These are phyloP conservation scores for Zymoseptoria pseudotritici DNA, from an alignment of 2,329 filamentous ascomycete genomes.

Conservation along the genomic window DNA sequence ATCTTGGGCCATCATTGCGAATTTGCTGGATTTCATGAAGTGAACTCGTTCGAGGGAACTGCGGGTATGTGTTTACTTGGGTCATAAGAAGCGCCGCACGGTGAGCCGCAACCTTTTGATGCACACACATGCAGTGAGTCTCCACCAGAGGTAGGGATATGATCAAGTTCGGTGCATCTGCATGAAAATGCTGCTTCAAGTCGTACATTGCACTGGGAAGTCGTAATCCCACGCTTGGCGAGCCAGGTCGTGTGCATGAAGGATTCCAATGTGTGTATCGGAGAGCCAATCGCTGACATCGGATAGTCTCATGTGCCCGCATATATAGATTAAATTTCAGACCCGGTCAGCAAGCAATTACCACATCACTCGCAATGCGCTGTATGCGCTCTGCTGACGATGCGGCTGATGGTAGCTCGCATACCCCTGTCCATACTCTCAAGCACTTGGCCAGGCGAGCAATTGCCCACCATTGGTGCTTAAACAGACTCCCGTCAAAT, in stretches of 20 bases:
- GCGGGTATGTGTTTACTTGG: background rate
- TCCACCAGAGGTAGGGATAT: background rate
- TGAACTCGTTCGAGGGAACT: background rate
- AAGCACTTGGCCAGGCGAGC: background rate
- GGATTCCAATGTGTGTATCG: background rate
- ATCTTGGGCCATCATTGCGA: background rate
- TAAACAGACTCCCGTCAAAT: conserved; percentile 37
- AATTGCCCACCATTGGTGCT: conserved; percentile 24
- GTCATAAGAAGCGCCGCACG: background rate
- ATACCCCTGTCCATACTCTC: background rate
- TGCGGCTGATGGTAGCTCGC: background rate
- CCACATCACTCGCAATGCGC: background rate
- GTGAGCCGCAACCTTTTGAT: background rate
- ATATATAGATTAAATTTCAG: background rate
- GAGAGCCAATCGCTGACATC: background rate
- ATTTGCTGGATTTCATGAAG: background rate
- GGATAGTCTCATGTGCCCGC: background rate
- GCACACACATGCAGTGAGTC: background rate
- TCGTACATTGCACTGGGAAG: background rate
- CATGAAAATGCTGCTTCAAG: background rate
- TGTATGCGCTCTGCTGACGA: background rate
- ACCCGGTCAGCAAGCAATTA: background rate
- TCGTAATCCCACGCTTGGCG: background rate
- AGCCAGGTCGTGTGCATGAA: background rate
- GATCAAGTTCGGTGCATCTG: background rate